A percentile compares a stretch with the other conserved stretches of the same genome.
phyloP scores from a whole-genome alignment of 2,329 filamentous ascomycete genomes.

The Claviceps spartinae region DNA sequence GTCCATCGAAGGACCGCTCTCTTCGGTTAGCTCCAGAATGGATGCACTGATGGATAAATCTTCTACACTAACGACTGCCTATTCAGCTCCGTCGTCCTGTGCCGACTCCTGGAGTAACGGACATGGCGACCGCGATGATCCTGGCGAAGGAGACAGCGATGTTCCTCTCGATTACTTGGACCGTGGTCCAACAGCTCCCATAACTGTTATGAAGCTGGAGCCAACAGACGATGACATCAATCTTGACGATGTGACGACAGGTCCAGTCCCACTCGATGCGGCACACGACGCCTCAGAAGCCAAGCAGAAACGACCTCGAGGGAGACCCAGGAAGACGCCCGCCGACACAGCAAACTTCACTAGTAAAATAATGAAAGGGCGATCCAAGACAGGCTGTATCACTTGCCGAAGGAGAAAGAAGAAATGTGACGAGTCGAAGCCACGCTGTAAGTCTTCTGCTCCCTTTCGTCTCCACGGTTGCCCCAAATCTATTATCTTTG shows the following conservation, averaged over 20 bases:
- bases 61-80: constrained; percentile 27
- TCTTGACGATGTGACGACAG: constrained; percentile 37
- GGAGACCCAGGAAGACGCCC: constrained; percentile 72
- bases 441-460: constrained; percentile 35
- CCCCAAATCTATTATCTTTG: background rate
- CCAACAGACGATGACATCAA: constrained; percentile 42
- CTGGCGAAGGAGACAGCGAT: constrained; percentile 26
- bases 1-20: constrained; percentile 34
- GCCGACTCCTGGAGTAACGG: constrained; percentile 30
- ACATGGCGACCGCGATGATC: constrained; percentile 25
- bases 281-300: constrained; percentile 15
- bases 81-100: constrained; percentile 33
- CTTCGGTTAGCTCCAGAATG: constrained; percentile 38
- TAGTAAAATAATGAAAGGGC: constrained; percentile 64
- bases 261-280: constrained; percentile 11
- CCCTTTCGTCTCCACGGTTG: background rate
- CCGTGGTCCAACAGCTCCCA: constrained; percentile 28
- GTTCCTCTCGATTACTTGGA: constrained; percentile 33
- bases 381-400: constrained; percentile 55
- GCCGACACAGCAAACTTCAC: constrained; percentile 41
- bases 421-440: constrained; percentile 59
- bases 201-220: constrained; percentile 41
- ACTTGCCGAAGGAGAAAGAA: constrained; percentile 57
- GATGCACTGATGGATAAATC: constrained; percentile 27
- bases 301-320: constrained; percentile 54